These are phyloP conservation scores for Oryza glaberrima DNA, from an alignment of 176 grass and related monocot genomes.

Conservation along the genomic window DNA sequence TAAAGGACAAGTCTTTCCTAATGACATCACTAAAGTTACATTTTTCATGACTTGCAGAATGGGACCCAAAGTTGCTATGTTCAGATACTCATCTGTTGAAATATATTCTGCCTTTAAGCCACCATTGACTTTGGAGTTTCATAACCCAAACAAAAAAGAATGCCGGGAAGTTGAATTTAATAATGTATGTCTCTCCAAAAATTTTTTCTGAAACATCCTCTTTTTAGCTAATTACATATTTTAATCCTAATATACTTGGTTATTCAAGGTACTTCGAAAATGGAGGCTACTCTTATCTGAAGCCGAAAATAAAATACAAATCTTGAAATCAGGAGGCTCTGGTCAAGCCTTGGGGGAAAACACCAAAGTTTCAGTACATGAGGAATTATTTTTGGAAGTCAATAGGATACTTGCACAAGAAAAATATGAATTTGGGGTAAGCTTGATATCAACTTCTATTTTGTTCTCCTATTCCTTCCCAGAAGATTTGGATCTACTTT, in stretches of 20 bases:
- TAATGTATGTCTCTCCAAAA: conserved; percentile 60
- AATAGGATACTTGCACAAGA: conserved; percentile 61
- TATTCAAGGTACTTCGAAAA: conserved; percentile 72
- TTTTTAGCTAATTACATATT: conserved; percentile 28
- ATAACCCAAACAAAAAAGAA: conserved; percentile 58
- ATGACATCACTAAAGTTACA: conserved; percentile 21
- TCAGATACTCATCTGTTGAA: conserved; percentile 83
- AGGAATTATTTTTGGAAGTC: conserved; percentile 58
- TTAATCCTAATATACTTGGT: conserved; percentile 39
- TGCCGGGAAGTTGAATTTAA: conserved; percentile 74
- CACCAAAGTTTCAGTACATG: conserved; percentile 40
- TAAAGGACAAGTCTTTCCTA: conserved; percentile 29
- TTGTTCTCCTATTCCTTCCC: background rate
- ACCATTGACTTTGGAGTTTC: conserved; percentile 69
- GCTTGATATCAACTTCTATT: conserved; percentile 4
- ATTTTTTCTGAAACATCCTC: conserved; percentile 22
- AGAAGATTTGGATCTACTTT: conserved; percentile 15
- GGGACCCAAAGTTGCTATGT: conserved; percentile 83
- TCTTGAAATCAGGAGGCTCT: conserved; percentile 51
- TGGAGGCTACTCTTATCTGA: conserved; percentile 64
- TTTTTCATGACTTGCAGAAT: conserved; percentile 55
- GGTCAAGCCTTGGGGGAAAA: conserved; percentile 22
- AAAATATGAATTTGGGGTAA: conserved; percentile 72
- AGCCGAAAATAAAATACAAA: conserved; percentile 57
- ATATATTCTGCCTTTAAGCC: conserved; percentile 86